Evolutionary conservation across 768 basidiomycete genomes (phyloP).

Genomic region (Stropharia rugosoannulata): DNA sequence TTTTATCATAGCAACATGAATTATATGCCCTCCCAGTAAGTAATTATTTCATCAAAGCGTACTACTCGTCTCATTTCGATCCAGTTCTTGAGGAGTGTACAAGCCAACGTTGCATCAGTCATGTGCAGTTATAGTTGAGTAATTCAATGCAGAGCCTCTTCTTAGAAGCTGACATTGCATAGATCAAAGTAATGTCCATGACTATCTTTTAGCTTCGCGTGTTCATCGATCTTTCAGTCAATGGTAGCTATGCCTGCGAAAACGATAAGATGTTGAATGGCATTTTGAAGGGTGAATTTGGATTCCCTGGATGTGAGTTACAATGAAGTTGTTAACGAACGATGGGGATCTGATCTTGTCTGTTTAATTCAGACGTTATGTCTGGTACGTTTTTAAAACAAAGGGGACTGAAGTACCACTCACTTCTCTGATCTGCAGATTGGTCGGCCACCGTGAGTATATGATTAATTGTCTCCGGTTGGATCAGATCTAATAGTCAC

Average conservation of each 20-base stretch:
- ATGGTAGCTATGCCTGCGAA: slow-evolving; percentile 63
- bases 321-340: neutral
- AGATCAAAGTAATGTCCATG: slow-evolving; percentile 32
- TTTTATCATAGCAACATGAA: slow-evolving; percentile 44
- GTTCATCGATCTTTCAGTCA: slow-evolving; percentile 29
- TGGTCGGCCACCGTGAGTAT: slow-evolving; percentile 60
- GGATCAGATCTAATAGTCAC: neutral
- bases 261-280: slow-evolving; percentile 58
- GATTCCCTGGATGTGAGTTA: slow-evolving; percentile 61
- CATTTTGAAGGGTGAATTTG: slow-evolving; percentile 64
- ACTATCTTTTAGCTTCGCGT: neutral
- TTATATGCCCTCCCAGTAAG: slow-evolving; percentile 53
- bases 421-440: slow-evolving; percentile 31
- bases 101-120: slow-evolving; percentile 63
- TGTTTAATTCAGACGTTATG: slow-evolving; percentile 36
- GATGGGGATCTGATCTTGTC: neutral
- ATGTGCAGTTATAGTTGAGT: slow-evolving; percentile 64
- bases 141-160: neutral
- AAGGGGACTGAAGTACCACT: too few relatives aligned
- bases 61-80: neutral
- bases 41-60: neutral
- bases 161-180: neutral
- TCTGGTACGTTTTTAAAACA: slow-evolving; percentile 31
- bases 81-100: slow-evolving; percentile 55
- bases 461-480: neutral